Evolutionary conservation across 345 rosid genomes (phyloP).

Genomic region (Hypericum androsaemum): DNA sequence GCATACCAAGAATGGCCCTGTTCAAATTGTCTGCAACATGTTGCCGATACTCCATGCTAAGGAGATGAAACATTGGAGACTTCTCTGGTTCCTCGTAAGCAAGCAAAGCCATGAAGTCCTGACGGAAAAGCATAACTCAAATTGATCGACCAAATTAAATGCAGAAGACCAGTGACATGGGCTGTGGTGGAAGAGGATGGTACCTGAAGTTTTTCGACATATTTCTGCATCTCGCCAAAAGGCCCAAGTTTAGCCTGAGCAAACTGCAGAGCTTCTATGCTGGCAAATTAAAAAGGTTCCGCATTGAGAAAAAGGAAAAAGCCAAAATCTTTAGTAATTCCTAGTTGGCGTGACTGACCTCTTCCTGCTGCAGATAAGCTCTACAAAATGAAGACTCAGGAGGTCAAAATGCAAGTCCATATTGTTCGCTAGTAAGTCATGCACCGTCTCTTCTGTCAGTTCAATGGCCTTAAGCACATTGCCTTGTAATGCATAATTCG

Average conservation of each 20-base stretch:
- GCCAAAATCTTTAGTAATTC: no score
- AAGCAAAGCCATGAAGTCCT: conserved; percentile 82
- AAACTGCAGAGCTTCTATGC: conserved; percentile 83
- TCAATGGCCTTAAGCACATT: conserved; percentile 82
- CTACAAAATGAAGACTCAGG: conserved; percentile 78
- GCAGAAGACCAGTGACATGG: no score
- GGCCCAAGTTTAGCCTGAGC: conserved; percentile 65
- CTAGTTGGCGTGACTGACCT: conserved; percentile 36
- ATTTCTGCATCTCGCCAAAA: conserved; percentile 60
- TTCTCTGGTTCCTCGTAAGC: conserved; percentile 90
- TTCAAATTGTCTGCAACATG: conserved; percentile 69
- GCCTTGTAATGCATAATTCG: conserved; percentile 51
- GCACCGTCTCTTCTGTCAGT: conserved; percentile 66
- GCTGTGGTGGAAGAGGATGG: conserved; percentile 15
- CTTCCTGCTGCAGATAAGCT: conserved; percentile 52
- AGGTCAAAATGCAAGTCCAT: conserved; percentile 81
- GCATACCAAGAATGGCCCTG: conserved; percentile 80
- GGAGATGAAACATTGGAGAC: conserved; percentile 82
- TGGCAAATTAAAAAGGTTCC: conserved; percentile 28
- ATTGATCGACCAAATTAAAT: no score
- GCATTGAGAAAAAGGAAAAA: conserved; percentile 6
- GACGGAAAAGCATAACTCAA: conserved; percentile 15
- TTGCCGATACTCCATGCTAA: conserved; percentile 67
- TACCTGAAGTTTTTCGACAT: conserved; percentile 78
- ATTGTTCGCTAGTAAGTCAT: conserved; percentile 62